Conservation (phyloP, 768 basidiomycete genomes). For the Lentinula raphanica region DNA sequence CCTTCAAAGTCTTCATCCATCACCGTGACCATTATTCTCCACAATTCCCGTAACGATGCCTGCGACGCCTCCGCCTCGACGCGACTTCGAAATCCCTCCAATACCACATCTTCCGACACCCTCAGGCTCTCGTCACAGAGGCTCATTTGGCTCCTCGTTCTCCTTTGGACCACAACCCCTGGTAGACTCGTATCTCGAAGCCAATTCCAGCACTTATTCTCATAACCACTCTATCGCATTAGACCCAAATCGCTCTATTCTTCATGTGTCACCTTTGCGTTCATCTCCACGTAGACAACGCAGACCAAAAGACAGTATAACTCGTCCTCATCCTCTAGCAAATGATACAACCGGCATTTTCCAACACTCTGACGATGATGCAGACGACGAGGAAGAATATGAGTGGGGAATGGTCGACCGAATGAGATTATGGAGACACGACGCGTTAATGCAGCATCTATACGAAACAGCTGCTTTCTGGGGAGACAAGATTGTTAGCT, state of each 20-base stretch:
- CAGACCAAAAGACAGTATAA: conserved; percentile 46
- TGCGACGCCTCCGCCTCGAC: conserved; percentile 46
- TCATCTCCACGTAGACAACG: conserved; percentile 60
- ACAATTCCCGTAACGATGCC: conserved; percentile 18
- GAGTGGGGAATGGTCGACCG: conserved; percentile 90
- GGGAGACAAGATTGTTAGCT: conserved; percentile 95
- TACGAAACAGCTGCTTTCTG: conserved; percentile 97
- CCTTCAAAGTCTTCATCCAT: not conserved
- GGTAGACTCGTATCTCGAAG: conserved; percentile 64
- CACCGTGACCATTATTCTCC: not conserved
- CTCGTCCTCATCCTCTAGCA: conserved; percentile 64
- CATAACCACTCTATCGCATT: conserved; percentile 52
- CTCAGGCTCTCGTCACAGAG: conserved; percentile 53
- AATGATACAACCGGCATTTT: conserved; percentile 76
- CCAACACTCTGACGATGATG: conserved; percentile 61
- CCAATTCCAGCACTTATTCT: conserved; percentile 57
- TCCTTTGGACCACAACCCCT: conserved; percentile 79
- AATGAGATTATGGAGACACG: conserved; percentile 95
- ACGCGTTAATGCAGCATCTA: conserved; percentile 97
- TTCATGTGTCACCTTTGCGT: conserved; percentile 65
- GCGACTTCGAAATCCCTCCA: conserved; percentile 30
- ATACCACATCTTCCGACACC: conserved; percentile 52
- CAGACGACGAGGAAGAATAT: conserved; percentile 50
- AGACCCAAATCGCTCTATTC: conserved; percentile 77
- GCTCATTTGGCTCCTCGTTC: conserved; percentile 75